Evolutionary conservation across 2,329 filamentous ascomycete genomes (phyloP), one percentile per base, ranked within the genome.

Genomic region (Botrytis elliptica): DNA sequence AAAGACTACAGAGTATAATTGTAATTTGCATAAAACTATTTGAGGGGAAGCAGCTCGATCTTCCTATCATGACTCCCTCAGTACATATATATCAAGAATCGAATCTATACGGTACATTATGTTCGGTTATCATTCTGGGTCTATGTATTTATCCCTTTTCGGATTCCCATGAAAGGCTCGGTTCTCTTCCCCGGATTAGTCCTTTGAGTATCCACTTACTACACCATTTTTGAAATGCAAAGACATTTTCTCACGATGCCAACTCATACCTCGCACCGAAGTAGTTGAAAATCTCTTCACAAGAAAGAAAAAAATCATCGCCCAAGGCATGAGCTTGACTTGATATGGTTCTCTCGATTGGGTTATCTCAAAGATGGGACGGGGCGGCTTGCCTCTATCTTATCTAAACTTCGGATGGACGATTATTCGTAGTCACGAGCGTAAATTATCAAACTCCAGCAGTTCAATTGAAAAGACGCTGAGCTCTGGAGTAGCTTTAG

Each of bases 181-280:
- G 66, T 38, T 68, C 49, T 42, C 66, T 68, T 68, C 66, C 66
- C 66, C 66, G 49, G 66, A 68, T 68, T 68, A 57, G 66, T 68
- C 40, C 49, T 67, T 55, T 12, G 36, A 68, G 49, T 57, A 57
- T 42, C 66, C 66, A 68, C 66, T 57, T 20, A 68, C 36, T 55
- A 57, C n/a, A 57, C 66, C 49, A 42, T 42, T 68, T 68, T 68
- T 42, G 49, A 57, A 68, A 18, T 57, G 36, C 49, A 52, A 68
- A 52, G 25, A 55, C 46, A 68, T 55, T 57, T 33, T 57, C 66
- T 68, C 49, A 57, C 66, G 16, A 57, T 68, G 66, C 66, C 66
- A 68, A 57, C 66, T 68, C 66, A 68, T 57, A 42, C 36, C 66
- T 29, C 38, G 10, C 49, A 57, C 25, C 36, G 25, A 25, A 33